phyloP scores from a whole-genome alignment of 2,329 filamentous ascomycete species.

The Emericellopsis atlantica region DNA sequence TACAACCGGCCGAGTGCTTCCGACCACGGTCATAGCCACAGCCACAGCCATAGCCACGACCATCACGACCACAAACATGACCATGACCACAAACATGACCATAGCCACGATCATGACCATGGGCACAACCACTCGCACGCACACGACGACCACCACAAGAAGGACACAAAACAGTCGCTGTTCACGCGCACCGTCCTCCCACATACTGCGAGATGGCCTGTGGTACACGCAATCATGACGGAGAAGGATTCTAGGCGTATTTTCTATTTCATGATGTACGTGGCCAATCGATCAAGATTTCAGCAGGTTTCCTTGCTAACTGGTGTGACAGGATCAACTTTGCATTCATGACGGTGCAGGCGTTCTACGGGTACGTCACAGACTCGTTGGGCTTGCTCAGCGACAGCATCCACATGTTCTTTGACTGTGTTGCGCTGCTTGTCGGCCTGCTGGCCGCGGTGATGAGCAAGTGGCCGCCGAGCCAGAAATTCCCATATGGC shows the following conservation, averaged over 20 bases:
- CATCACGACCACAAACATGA: slow-evolving; percentile 6
- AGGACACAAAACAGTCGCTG: slow-evolving; percentile 42
- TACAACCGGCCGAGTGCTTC: slow-evolving; percentile 13
- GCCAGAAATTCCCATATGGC: slow-evolving; percentile 79
- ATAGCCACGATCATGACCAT: slow-evolving; percentile 13
- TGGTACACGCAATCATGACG: slow-evolving; percentile 73
- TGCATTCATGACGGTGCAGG: slow-evolving; percentile 85
- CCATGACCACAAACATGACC: slow-evolving; percentile 7
- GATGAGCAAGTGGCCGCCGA: slow-evolving; percentile 93
- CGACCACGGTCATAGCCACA: slow-evolving; percentile 13
- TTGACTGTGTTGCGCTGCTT: slow-evolving; percentile 85
- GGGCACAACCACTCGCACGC: slow-evolving; percentile 10
- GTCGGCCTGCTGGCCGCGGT: slow-evolving; percentile 87
- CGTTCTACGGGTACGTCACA: slow-evolving; percentile 86
- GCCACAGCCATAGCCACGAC: slow-evolving; percentile 9
- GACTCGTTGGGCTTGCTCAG: slow-evolving; percentile 91
- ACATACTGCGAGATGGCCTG: slow-evolving; percentile 56
- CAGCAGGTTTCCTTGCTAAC: slow-evolving; percentile 3
- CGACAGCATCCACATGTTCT: slow-evolving; percentile 99
- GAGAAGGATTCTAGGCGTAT: slow-evolving; percentile 92
- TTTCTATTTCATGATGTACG: slow-evolving; percentile 91
- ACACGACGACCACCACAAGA: slow-evolving; percentile 20
- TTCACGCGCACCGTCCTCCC: slow-evolving; percentile 65
- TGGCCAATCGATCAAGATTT: slow-evolving; percentile 6
- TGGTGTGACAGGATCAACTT: slow-evolving; percentile 63